Base-by-base conservation (phyloP, 208 protist species). In the Phytomonas sp. region DNA sequence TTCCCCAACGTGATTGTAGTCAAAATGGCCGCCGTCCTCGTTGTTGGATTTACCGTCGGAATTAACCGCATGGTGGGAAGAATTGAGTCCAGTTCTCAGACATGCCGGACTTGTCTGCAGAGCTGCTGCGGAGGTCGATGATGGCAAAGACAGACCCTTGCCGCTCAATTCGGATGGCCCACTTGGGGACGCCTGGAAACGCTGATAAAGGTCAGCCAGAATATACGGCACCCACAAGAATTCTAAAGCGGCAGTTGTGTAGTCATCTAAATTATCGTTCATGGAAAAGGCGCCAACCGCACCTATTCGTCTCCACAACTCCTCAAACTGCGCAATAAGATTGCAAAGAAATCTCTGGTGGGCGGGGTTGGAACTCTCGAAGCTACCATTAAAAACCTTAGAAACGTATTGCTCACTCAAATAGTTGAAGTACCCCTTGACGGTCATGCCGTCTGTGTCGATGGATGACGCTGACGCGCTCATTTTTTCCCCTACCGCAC, bases 261-360 rank as follows among this genome's bases (percentile, higher is more conserved):
- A 85, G 68, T 95, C 91, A 45, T 95, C 91, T 23, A 93, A 64
- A 32, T 84, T 76, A 37, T 95, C 91, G 71, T 95, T 95, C 30
- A 72, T 37, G 11, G 91, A 95, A 67, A 95, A 82, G 60, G 83
- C 82, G 30, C 87, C 86, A 14, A 84, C 75, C 23, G 80, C 69
- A 6, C 69, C 45, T 66, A 91, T 79, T 32, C 78, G 80, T 23
- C 77, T 70, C 88, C 91, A 95, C 5, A 93, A 74, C 59, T 79
- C 64, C 76, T 95, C 90, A 30, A 84, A 81, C 63, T 85, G 76
- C 1, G 73, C 76, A 32, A 93, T 72, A 29, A 93, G 73, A 36
- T 67, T 33, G 31, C 82, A 76, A 19, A 92, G 63, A 2, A 71
- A 45, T 0, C 29, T 45, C 49, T 74, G 64, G 26, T 84, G 70